phyloP scores from a whole-genome alignment of 2,329 filamentous ascomycete genomes.

The Apiospora sp. region DNA sequence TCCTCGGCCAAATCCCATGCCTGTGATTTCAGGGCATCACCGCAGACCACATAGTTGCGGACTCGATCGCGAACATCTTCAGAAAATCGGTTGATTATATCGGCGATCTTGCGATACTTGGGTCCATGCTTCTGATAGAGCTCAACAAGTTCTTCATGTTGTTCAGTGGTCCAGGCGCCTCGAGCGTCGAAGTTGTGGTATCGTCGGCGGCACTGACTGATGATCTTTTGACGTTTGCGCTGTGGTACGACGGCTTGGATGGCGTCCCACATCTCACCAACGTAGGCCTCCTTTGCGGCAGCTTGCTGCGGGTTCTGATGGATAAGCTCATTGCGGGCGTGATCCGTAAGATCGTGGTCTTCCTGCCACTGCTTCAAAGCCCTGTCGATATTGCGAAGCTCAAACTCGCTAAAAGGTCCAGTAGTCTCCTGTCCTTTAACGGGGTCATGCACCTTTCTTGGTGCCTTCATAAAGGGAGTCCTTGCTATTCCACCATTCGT shows the following conservation, averaged over 20 bases:
- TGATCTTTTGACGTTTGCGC: slow-evolving; percentile 60
- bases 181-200: slow-evolving; percentile 72
- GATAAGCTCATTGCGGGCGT: slow-evolving; percentile 57
- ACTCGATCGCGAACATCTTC: slow-evolving; percentile 76
- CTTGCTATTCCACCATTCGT: background rate
- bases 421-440: slow-evolving; percentile 28
- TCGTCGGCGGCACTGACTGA: slow-evolving; percentile 64
- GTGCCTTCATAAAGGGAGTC: background rate
- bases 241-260: slow-evolving; percentile 58
- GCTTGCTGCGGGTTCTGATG: slow-evolving; percentile 37
- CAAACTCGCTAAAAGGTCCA: slow-evolving; percentile 54
- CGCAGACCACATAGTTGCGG: slow-evolving; percentile 71
- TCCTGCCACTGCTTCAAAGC: slow-evolving; percentile 55
- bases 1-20: slow-evolving; percentile 71
- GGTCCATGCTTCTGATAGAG: slow-evolving; percentile 57
- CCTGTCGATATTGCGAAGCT: slow-evolving; percentile 50
- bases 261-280: slow-evolving; percentile 57
- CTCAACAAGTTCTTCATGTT: slow-evolving; percentile 61
- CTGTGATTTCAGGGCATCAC: slow-evolving; percentile 58
- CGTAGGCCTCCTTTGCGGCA: slow-evolving; percentile 29
- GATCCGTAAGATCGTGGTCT: slow-evolving; percentile 51
- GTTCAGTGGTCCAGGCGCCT: slow-evolving; percentile 64
- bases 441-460: slow-evolving; percentile 24
- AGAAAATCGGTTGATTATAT: slow-evolving; percentile 68
- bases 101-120: slow-evolving; percentile 69